phyloP scores from a whole-genome alignment of 2,329 filamentous ascomycete species.

The Exserohilum turcica region DNA sequence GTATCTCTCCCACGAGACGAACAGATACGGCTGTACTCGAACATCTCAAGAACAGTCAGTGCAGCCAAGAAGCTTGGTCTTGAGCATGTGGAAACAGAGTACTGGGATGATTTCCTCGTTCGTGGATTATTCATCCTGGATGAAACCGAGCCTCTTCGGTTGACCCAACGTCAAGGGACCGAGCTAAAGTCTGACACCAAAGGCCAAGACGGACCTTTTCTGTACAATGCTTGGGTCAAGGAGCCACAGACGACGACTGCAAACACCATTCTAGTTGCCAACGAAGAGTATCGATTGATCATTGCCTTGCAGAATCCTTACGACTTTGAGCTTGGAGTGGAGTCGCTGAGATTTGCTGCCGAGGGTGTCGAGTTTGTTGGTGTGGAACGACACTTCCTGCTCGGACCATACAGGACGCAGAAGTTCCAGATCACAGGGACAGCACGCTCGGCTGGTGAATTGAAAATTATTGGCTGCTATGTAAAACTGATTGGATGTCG shows the following conservation, averaged over 20 bases:
- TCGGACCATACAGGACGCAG: slow-evolving; percentile 84
- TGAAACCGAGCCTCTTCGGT: slow-evolving; percentile 31
- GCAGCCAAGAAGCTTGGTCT: slow-evolving; percentile 78
- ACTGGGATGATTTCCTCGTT: slow-evolving; percentile 96
- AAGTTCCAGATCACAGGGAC: slow-evolving; percentile 73
- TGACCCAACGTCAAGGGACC: slow-evolving; percentile 42
- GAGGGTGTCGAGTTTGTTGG: slow-evolving; percentile 76
- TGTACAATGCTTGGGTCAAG: slow-evolving; percentile 92
- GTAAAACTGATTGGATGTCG: slow-evolving; percentile 82
- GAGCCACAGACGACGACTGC: slow-evolving; percentile 59
- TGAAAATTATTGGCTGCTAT: slow-evolving; percentile 77
- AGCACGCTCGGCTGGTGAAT: slow-evolving; percentile 67
- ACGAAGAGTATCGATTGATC: slow-evolving; percentile 76
- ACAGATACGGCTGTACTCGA: slow-evolving; percentile 80
- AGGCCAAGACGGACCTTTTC: slow-evolving; percentile 73
- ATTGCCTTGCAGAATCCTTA: slow-evolving; percentile 92
- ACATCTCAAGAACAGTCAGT: slow-evolving; percentile 80
- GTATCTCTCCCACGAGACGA: slow-evolving; percentile 79
- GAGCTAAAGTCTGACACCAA: slow-evolving; percentile 39
- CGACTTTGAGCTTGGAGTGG: slow-evolving; percentile 88
- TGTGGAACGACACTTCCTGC: slow-evolving; percentile 64
- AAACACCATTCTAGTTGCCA: slow-evolving; percentile 75
- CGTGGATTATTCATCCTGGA: slow-evolving; percentile 72
- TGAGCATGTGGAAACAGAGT: slow-evolving; percentile 73
- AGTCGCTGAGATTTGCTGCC: slow-evolving; percentile 75